These are phyloP conservation scores for Solanum hybrid DNA, from an alignment of 305 asterid genomes.

Conservation along the genomic window DNA sequence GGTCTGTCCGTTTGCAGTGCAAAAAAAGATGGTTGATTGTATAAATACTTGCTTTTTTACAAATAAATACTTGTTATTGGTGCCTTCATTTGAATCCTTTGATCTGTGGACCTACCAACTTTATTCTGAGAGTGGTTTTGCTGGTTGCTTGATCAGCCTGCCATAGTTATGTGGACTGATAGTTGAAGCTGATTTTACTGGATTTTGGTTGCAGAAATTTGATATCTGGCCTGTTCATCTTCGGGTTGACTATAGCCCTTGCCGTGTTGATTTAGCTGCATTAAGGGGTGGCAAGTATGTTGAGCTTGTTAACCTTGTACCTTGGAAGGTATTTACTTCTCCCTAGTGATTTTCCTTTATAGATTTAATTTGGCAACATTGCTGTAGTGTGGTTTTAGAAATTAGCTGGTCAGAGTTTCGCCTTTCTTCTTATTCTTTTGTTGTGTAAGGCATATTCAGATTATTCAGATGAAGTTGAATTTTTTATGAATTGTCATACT, in stretches of 20 bases:
- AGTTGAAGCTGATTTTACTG: neutral
- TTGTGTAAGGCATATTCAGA: neutral
- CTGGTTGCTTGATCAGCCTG: neutral
- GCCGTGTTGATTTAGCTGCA: constrained; percentile 86
- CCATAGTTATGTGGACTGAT: neutral
- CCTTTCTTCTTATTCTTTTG: neutral
- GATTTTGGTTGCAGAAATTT: constrained; percentile 67
- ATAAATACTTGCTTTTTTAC: neutral
- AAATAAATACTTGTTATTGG: neutral
- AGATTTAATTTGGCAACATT: neutral
- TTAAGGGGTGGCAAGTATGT: constrained; percentile 93
- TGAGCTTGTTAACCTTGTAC: constrained; percentile 90
- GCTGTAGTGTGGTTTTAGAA: neutral
- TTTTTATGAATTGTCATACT: neutral
- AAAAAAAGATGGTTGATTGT: neutral
- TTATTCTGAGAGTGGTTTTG: neutral
- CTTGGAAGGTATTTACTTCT: constrained; percentile 78
- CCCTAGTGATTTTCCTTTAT: neutral
- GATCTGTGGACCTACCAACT: neutral
- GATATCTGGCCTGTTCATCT: constrained; percentile 73
- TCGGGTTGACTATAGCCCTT: constrained; percentile 90
- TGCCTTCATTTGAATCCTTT: neutral
- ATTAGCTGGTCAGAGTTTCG: neutral
- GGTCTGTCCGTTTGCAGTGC: neutral
- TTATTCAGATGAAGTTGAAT: neutral